A percentile compares a stretch with the other conserved stretches of the same genome.
These are phyloP conservation scores for Schwanniomyces occidentalis DNA, from an alignment of 805 yeast genomes.

Conservation along the genomic window DNA sequence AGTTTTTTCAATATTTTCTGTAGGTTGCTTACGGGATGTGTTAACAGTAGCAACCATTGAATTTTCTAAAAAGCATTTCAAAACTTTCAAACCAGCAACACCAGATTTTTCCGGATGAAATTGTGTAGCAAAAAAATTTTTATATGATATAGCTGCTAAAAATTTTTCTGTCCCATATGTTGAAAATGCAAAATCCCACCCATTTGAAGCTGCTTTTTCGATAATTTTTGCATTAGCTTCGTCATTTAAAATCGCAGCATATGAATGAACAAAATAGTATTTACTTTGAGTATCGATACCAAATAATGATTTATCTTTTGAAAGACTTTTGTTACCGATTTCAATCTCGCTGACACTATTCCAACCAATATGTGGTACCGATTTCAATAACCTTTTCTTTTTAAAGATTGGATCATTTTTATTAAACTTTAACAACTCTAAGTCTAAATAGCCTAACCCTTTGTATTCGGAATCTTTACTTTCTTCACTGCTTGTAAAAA, in stretches of 20 bases:
- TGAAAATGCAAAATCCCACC: slow-evolving; percentile 75
- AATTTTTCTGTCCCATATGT: slow-evolving; percentile 77
- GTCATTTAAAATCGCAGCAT: slow-evolving; percentile 66
- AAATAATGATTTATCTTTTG: slow-evolving; percentile 42
- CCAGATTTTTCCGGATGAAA: slow-evolving; percentile 99
- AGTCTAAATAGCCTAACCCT: slow-evolving; percentile 50
- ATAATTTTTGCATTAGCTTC: slow-evolving; percentile 25
- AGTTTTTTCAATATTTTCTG: slow-evolving; percentile 28
- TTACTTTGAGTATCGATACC: slow-evolving; percentile 67
- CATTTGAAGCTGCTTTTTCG: slow-evolving; percentile 28
- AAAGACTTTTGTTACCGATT: slow-evolving; percentile 21
- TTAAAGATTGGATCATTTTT: slow-evolving; percentile 33
- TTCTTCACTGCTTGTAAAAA: slow-evolving; percentile 77
- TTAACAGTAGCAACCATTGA: slow-evolving; percentile 26
- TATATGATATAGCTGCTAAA: slow-evolving; percentile 76
- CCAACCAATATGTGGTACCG: slow-evolving; percentile 99
- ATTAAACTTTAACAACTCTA: slow-evolving; percentile 56
- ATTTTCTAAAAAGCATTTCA: slow-evolving; percentile 67
- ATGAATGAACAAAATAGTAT: slow-evolving; percentile 95
- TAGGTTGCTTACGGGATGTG: slow-evolving; percentile 17
- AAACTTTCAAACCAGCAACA: slow-evolving; percentile 76
- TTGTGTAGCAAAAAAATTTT: slow-evolving; percentile 90
- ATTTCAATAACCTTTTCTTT: slow-evolving; percentile 47
- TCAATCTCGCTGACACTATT: slow-evolving; percentile 47
- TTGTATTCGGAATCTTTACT: slow-evolving; percentile 59